phyloP scores from a whole-genome alignment of 352 stramenopile species.

The Pythium pyrilobum region DNA sequence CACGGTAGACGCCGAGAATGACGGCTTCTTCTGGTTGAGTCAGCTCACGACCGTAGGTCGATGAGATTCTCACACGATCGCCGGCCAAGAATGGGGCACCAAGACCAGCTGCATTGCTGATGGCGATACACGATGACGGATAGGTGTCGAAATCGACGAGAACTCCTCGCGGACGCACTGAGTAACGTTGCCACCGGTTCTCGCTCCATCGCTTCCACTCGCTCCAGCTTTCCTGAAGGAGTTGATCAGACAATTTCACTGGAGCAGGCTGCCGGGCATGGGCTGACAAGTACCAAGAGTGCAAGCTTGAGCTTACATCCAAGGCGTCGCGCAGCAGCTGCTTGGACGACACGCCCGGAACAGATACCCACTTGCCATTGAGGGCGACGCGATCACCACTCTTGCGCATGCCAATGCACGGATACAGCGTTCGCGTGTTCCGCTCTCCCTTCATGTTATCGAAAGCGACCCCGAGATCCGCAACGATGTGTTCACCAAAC shows the following conservation, averaged over 20 bases:
- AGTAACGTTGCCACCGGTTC: slow-evolving; percentile 78
- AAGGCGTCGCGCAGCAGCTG: slow-evolving; percentile 83
- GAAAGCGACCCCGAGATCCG: slow-evolving; percentile 96
- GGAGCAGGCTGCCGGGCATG: slow-evolving; percentile 17
- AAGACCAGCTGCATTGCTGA: slow-evolving; percentile 89
- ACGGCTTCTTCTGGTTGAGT: slow-evolving; percentile 96
- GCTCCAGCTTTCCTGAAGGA: slow-evolving; percentile 70
- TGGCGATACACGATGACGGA: slow-evolving; percentile 78
- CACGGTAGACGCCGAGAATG: slow-evolving; percentile 91
- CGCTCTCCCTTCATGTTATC: slow-evolving; percentile 89
- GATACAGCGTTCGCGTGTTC: slow-evolving; percentile 89
- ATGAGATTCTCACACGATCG: slow-evolving; percentile 92
- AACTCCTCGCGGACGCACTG: slow-evolving; percentile 80
- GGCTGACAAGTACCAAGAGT: slow-evolving; percentile 70
- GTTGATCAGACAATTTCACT: slow-evolving; percentile 44
- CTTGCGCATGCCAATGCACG: slow-evolving; percentile 95
- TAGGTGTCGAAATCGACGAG: slow-evolving; percentile 94
- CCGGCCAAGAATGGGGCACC: slow-evolving; percentile 87
- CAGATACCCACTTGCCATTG: slow-evolving; percentile 92
- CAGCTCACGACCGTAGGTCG: slow-evolving; percentile 92
- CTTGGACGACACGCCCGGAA: slow-evolving; percentile 66
- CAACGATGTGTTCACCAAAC: slow-evolving; percentile 98
- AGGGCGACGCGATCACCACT: slow-evolving; percentile 94
- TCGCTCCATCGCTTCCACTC: slow-evolving; percentile 85
- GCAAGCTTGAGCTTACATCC: slow-evolving; percentile 87